Conservation (phyloP, 192 early-diverging fungal genomes). For the Entomortierella chlamydospora region DNA sequence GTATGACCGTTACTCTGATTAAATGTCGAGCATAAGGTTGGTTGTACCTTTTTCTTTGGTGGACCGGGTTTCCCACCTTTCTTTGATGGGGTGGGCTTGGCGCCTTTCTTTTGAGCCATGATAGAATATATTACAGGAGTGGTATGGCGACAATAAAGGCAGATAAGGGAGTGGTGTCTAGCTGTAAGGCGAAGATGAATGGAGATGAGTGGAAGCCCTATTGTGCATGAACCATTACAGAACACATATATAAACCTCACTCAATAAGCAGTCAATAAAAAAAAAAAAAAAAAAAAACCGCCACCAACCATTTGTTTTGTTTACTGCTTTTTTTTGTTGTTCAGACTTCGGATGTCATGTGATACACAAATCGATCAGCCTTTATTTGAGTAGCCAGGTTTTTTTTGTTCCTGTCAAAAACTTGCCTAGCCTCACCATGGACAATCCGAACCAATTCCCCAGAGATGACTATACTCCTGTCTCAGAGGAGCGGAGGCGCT, state of each 20-base stretch:
- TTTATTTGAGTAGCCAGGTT: too few relatives aligned
- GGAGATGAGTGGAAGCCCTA: not conserved
- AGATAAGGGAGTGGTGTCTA: not conserved
- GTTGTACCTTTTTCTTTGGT: conserved; percentile 25
- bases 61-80: conserved; percentile 5
- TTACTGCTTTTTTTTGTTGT: too few relatives aligned
- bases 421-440: too few relatives aligned
- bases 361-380: too few relatives aligned
- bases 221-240: not conserved
- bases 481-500: conserved; percentile 30
- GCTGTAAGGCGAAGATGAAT: not conserved
- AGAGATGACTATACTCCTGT: conserved; percentile 36
- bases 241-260: not conserved
- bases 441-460: conserved; percentile 44
- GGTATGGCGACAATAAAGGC: not conserved
- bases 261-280: too few relatives aligned
- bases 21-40: too few relatives aligned
- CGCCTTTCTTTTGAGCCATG: conserved; percentile 30
- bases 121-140: not conserved
- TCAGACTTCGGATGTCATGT: not conserved
- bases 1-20: too few relatives aligned
- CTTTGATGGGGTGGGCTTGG: conserved; percentile 16
- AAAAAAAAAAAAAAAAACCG: conserved; percentile 4
- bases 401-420: too few relatives aligned
- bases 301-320: conserved; percentile 3